Evolutionary conservation across 495 filamentous ascomycete species (phyloP), one percentile per base, ranked within the genome.

Genomic region (Penicillium paxilli): DNA sequence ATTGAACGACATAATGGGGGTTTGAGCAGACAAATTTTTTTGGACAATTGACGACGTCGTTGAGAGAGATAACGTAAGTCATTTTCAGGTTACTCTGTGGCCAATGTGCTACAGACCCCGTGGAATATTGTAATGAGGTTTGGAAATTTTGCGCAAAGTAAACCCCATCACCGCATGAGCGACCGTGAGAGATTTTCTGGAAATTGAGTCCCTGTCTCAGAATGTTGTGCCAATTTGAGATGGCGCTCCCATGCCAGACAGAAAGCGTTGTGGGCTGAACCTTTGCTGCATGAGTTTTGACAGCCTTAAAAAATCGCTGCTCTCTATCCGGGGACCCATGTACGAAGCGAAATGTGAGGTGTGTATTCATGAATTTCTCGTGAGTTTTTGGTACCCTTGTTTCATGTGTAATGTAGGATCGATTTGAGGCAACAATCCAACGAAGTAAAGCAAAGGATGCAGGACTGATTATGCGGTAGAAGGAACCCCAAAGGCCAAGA

Each of bases 291-390:
- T 80, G 68, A 4, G 76, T 64, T 20, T 79, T 73, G 0, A 96
- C 78, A 5, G 85, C 81, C 21, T 82, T 64, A 4, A 86, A 69
- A 64, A 98, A 96, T n/a, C 83, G 80, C 33, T 87, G 76, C 62
- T 98, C 93, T 63, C 93, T 96, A 65, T 96, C 92, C 1, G 90
- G 90, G 1, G 91, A 86, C 12, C 93, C 93, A 77, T 96, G 92
- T 1, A 87, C 86, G 53, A 96, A 89, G 32, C 89, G 80, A 61
- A 96, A 98, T 65, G 96, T 90, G 21, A 89, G 67, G 78, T 85
- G 95, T 1, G 77, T 79, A 0, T 73, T 58, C 76, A 95, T 86
- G 0, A 85, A 88, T 7, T 67, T 71, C 11, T 95, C 79, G 14
- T 80, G 80, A 49, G 91, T 53, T 32, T 72, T 66, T 11, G 59